These are phyloP conservation scores for Fusarium napiforme DNA, from an alignment of 2,329 filamentous ascomycete species.

Conservation along the genomic window DNA sequence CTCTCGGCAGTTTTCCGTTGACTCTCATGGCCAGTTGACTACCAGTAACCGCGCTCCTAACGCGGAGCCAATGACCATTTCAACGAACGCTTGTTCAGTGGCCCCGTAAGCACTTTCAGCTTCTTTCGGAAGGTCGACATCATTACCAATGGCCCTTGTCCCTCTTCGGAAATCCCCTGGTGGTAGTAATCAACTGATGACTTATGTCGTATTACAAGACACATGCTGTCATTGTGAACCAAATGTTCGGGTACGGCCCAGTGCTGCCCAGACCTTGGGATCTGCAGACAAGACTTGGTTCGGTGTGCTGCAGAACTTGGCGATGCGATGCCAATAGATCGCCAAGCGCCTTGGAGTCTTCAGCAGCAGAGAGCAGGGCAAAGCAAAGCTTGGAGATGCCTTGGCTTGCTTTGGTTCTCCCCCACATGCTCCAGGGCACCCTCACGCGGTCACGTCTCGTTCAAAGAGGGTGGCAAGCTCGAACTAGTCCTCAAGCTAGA, in stretches of 20 bases:
- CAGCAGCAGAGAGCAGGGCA: neutral
- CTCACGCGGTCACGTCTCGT: conserved; percentile 2
- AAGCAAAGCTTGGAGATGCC: neutral
- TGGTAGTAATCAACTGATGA: conserved; percentile 7
- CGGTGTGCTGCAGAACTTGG: conserved; percentile 26
- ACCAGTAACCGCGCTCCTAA: conserved; percentile 18
- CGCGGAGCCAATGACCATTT: conserved; percentile 21
- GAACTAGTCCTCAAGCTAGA: conserved; percentile 32
- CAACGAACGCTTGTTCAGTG: conserved; percentile 4
- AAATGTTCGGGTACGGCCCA: conserved; percentile 10
- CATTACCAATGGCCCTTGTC: conserved; percentile 8
- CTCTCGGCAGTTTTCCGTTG: conserved; percentile 17
- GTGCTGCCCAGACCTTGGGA: conserved; percentile 37
- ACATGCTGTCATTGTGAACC: conserved; percentile 21
- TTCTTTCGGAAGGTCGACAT: conserved; percentile 41
- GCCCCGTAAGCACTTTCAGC: conserved; percentile 32
- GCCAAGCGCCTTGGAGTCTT: conserved; percentile 10
- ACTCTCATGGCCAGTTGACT: neutral
- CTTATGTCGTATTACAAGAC: neutral
- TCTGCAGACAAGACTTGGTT: conserved; percentile 22
- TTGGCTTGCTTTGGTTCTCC: conserved; percentile 13
- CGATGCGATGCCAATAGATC: conserved; percentile 35
- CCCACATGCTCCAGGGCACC: conserved; percentile 20
- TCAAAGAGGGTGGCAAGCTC: conserved; percentile 6
- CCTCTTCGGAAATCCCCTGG: neutral